These are phyloP conservation scores for Rutstroemia sp. DNA, from an alignment of 2,329 filamentous ascomycete species.

Conservation along the genomic window DNA sequence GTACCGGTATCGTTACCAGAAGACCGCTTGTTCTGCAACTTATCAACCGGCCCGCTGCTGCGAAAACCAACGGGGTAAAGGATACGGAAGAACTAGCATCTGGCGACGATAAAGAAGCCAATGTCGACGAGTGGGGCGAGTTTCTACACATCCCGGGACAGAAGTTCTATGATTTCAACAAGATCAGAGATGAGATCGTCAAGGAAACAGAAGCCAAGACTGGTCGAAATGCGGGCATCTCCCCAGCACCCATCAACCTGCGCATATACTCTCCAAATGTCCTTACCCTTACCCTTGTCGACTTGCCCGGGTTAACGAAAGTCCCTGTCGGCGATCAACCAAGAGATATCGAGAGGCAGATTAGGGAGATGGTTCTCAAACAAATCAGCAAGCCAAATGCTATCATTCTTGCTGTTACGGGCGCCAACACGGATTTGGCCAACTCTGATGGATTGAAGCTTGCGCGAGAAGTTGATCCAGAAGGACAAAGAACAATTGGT, in stretches of 20 bases:
- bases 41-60: conserved; percentile 71
- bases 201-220: conserved; percentile 96
- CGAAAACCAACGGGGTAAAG: conserved; percentile 65
- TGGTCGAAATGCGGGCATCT: conserved; percentile 92
- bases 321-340: conserved; percentile 95
- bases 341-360: conserved; percentile 93
- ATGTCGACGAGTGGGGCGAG: conserved; percentile 95
- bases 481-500: conserved; percentile 96
- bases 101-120: conserved; percentile 77
- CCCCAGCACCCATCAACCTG: conserved; percentile 91
- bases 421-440: conserved; percentile 94
- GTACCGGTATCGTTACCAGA: conserved; percentile 93
- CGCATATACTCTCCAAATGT: conserved; percentile 98
- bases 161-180: conserved; percentile 97
- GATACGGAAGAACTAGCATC: conserved; percentile 48
- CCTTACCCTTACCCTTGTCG: conserved; percentile 90
- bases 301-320: conserved; percentile 93
- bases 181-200: conserved; percentile 96
- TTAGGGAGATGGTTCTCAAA: conserved; percentile 96
- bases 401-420: conserved; percentile 93
- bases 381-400: conserved; percentile 98
- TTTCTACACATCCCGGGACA: conserved; percentile 96
- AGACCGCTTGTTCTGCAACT: conserved; percentile 94
- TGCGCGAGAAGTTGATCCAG: conserved; percentile 91
- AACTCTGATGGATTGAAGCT: conserved; percentile 98